A percentile compares a stretch with the other conserved stretches of the same genome.
These are phyloP conservation scores for Thelephora terrestris DNA, from an alignment of 1,284 basidiomycete genomes.

Conservation along the genomic window DNA sequence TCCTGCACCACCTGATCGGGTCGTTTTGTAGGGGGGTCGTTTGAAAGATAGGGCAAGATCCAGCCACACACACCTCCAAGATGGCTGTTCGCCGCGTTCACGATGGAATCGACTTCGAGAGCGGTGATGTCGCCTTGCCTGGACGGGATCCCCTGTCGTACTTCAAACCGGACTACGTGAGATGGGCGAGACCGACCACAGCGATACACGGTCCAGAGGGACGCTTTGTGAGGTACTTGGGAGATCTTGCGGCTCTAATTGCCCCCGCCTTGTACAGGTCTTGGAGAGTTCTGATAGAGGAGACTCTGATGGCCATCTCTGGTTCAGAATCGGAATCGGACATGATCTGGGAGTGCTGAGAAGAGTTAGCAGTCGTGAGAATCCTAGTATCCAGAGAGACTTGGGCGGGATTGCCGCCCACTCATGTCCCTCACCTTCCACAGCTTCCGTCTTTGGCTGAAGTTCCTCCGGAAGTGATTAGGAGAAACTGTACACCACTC, in stretches of 20 bases:
- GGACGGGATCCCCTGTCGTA: conserved; percentile 6
- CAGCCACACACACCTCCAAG: conserved; percentile 53
- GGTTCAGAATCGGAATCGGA: background rate
- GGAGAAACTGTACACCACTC: no score
- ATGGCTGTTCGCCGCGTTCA: conserved; percentile 79
- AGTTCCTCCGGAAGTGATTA: no score
- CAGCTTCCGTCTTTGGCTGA: no score
- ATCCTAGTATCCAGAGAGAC: no score
- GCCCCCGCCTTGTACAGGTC: conserved; percentile 34
- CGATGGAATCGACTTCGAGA: conserved; percentile 67
- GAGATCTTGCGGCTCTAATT: conserved; percentile 20
- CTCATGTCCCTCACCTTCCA: no score
- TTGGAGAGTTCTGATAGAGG: conserved; percentile 41
- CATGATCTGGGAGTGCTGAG: no score
- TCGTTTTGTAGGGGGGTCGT: conserved; percentile 4
- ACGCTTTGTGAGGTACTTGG: conserved; percentile 26
- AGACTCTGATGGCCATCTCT: conserved; percentile 27
- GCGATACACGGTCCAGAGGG: conserved; percentile 43
- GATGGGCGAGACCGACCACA: conserved; percentile 38
- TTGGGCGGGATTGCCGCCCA: no score
- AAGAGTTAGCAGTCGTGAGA: no score
- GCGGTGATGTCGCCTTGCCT: conserved; percentile 76
- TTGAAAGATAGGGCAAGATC: conserved; percentile 4
- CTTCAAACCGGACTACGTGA: background rate
- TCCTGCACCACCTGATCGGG: conserved; percentile 53